Base-by-base conservation (phyloP, 169 alveolate genomes). In the Plasmodium blacklocki region DNA sequence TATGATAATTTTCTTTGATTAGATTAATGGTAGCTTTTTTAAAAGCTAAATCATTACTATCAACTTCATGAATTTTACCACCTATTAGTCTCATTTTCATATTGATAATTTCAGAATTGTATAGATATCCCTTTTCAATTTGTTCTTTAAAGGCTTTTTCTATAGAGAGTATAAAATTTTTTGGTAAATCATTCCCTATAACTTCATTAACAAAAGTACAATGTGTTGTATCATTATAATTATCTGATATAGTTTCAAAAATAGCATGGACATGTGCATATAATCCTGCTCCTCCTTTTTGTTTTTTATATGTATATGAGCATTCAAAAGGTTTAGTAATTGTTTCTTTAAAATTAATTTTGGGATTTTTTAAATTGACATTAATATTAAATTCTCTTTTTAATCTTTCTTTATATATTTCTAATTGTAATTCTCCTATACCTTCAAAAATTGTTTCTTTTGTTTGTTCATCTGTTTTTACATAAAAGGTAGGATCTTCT, bases 281-380 rank as follows among this genome's bases (percentile, higher is more conserved):
- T 87, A 97, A 97, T n/a, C 99, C 99, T 18, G 98, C 98, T 47
- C 99, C 99, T n/a, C 99, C 99, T 60, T 97, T 93, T 75, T 98
- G 98, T 64, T 98, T 96, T 89, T 98, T 98, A 89, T 98, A 99
- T 2, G 98, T 94, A 91, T 97, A 98, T 49, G 97, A 96, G 74
- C 97, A 98, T 60, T 93, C 89, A 18, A 95, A 95, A 72, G 96
- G 95, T 32, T 83, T 23, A 4, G 97, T 93, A 18, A 97, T 94
- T 0, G 98, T 91, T 91, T 97, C 99, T 92, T 98, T 54, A 87
- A 86, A 98, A 93, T 97, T 97, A 60, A 98, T 99, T 85, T 96
- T 95, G 0, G 99, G 99, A 67, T 96, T 96, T 29, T 99, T 99
- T 8, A 96, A 91, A 66, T 92, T 89, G 8, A 94, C 93, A 18